These are phyloP conservation scores for Byssoonygena ceratinophila DNA, from an alignment of 2,329 filamentous ascomycete genomes.

Conservation along the genomic window DNA sequence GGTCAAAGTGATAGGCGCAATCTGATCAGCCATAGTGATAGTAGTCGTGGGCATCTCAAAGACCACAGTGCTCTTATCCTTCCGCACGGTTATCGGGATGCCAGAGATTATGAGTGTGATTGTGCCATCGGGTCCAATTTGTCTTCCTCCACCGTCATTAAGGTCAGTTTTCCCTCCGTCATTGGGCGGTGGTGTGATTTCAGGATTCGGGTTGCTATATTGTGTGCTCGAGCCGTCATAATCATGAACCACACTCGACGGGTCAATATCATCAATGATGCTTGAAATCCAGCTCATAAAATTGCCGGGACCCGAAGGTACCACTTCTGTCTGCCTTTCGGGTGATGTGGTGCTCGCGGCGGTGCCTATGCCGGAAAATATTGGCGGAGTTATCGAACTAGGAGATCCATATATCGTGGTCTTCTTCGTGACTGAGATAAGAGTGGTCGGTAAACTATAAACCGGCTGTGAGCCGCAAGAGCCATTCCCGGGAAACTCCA, in stretches of 20 bases:
- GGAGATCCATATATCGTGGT: constrained; percentile 11
- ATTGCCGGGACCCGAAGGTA: neutral
- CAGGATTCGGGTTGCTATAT: neutral
- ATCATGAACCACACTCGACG: no score
- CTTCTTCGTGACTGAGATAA: constrained; percentile 14
- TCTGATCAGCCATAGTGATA: constrained; percentile 7
- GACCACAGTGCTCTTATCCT: neutral
- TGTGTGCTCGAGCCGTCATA: neutral
- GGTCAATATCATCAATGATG: neutral
- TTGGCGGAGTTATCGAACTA: constrained; percentile 5
- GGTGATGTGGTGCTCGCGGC: neutral
- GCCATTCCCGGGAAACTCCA: neutral
- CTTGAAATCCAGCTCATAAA: neutral
- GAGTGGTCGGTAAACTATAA: neutral
- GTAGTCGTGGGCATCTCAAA: neutral
- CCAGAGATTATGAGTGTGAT: constrained; percentile 8
- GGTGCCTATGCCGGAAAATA: neutral
- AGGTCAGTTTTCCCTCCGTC: neutral
- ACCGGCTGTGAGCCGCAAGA: neutral
- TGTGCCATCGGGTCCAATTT: neutral
- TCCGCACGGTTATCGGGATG: constrained; percentile 8
- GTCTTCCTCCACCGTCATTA: neutral
- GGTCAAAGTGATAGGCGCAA: constrained; percentile 8
- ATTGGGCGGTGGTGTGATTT: neutral
- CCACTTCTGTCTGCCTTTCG: neutral